Conservation (phyloP, 768 basidiomycete species). For the Podaxis pistillaris region DNA sequence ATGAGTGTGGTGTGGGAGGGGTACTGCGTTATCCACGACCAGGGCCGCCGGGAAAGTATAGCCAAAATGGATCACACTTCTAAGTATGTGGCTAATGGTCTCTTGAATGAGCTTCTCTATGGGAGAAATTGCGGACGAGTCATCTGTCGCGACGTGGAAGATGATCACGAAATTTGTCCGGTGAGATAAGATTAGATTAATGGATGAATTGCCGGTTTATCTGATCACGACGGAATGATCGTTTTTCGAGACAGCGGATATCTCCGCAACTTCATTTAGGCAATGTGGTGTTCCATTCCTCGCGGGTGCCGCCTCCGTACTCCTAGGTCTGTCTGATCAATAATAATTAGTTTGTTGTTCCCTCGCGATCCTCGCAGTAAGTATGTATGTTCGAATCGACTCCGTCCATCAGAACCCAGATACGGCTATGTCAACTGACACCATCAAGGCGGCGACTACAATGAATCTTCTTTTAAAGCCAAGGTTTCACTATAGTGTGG, state of each 20-base stretch:
- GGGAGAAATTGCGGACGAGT: not conserved
- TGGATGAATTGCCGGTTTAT: not conserved
- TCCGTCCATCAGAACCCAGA: too few relatives aligned
- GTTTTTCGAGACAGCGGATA: too few relatives aligned
- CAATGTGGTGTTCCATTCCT: not conserved
- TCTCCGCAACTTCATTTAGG: not conserved
- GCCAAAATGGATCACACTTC: not conserved
- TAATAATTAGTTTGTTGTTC: too few relatives aligned
- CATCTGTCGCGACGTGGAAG: constrained; percentile 1
- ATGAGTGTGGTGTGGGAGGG: not conserved
- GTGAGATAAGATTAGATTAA: constrained; percentile 10
- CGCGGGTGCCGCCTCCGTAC: not conserved
- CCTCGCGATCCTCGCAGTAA: too few relatives aligned
- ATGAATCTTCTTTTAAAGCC: too few relatives aligned
- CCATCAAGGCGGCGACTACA: too few relatives aligned
- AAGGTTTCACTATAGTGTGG: too few relatives aligned
- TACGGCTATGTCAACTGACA: too few relatives aligned
- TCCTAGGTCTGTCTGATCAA: not conserved
- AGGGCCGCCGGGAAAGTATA: not conserved
- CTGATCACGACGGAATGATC: not conserved
- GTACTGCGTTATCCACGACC: not conserved
- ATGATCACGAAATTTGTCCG: constrained; percentile 9
- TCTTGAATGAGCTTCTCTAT: not conserved
- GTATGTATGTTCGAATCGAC: too few relatives aligned
- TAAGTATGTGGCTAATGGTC: too few relatives aligned